These are phyloP conservation scores for Colletotrichum agaves DNA, from an alignment of 2,329 filamentous ascomycete species.

Conservation along the genomic window DNA sequence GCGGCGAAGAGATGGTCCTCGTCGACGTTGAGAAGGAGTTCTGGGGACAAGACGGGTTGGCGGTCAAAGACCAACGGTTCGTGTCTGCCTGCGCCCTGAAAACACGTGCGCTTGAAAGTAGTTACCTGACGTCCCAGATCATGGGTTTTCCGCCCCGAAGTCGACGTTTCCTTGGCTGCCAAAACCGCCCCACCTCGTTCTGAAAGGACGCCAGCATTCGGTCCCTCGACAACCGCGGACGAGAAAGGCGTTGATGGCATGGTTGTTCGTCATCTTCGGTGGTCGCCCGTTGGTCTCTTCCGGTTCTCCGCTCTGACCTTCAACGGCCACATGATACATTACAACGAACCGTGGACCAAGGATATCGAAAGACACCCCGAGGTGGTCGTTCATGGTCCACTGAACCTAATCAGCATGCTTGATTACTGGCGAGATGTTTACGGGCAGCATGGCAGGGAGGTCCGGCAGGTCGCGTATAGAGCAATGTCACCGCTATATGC, in stretches of 20 bases:
- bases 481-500: conserved; percentile 78
- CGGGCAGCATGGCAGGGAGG: conserved; percentile 33
- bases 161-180: conserved; percentile 39
- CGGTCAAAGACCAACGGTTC: conserved; percentile 64
- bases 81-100: not conserved
- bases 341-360: conserved; percentile 74
- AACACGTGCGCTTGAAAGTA: no score
- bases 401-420: conserved; percentile 79
- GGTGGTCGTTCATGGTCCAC: conserved; percentile 82
- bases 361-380: conserved; percentile 75
- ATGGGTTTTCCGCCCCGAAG: conserved; percentile 57
- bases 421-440: conserved; percentile 71
- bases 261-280: conserved; percentile 48
- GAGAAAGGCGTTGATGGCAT: conserved; percentile 16
- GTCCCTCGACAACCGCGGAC: conserved; percentile 11
- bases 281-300: conserved; percentile 70
- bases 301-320: conserved; percentile 87
- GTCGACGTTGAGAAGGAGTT: conserved; percentile 73
- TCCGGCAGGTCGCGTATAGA: conserved; percentile 67
- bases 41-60: conserved; percentile 60
- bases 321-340: conserved; percentile 88
- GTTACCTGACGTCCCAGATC: conserved; percentile 41
- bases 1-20: conserved; percentile 70
- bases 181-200: conserved; percentile 38
- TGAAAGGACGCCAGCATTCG: not conserved